These are phyloP conservation scores for Solanum appendiculatum DNA, from an alignment of 257 asterid species.

Conservation along the genomic window DNA sequence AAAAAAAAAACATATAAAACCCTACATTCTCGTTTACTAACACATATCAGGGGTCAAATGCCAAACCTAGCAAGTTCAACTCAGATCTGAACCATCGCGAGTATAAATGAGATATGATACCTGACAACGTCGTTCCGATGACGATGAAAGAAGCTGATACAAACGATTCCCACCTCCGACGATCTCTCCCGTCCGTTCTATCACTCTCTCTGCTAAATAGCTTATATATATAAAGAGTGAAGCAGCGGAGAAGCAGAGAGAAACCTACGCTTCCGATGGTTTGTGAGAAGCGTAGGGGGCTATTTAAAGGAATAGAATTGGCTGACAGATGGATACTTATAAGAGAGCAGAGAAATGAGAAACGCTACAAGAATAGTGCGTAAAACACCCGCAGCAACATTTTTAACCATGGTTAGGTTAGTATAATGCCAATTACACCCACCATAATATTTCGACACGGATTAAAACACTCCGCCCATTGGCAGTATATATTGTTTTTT, in stretches of 20 bases:
- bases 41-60: neutral
- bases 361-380: neutral
- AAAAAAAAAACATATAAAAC: neutral
- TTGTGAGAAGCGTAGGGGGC: neutral
- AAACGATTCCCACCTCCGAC: neutral
- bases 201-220: neutral
- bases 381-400: neutral
- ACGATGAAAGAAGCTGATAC: neutral
- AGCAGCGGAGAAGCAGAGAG: neutral
- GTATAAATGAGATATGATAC: neutral
- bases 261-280: neutral
- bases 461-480: neutral
- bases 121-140: neutral
- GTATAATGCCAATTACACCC: neutral
- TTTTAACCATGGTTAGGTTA: conserved; percentile 1
- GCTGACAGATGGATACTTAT: neutral
- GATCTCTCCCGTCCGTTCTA: neutral
- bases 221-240: neutral
- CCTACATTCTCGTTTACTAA: neutral
- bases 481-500: neutral
- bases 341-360: neutral
- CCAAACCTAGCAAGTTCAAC: neutral
- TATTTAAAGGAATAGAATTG: too few relatives aligned
- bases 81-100: conserved; percentile 1
- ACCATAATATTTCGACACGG: neutral